A percentile compares a stretch with the other conserved stretches of the same genome.
Conservation (phyloP, 2,329 filamentous ascomycete species). For the Amauroascus niger region DNA sequence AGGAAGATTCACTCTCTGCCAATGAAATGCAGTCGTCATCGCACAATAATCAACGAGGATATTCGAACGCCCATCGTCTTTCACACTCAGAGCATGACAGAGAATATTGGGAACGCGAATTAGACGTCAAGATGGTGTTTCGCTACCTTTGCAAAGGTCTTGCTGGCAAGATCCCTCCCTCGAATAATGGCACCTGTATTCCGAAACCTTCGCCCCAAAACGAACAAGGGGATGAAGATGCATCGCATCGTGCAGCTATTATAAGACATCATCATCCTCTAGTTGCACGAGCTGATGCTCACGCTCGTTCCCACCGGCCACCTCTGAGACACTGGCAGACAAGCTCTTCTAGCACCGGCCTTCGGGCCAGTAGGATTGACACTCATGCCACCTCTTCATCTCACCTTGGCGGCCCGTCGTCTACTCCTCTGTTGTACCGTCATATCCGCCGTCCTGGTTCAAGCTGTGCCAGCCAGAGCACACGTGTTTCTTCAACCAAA, state of each 20-base stretch:
- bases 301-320: constrained; percentile 36
- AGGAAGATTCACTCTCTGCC: constrained; percentile 39
- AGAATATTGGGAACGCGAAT: constrained; percentile 87
- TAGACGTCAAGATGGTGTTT: constrained; percentile 88
- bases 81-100: constrained; percentile 44
- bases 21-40: not conserved
- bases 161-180: constrained; percentile 37
- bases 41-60: not conserved
- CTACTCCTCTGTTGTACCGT: constrained; percentile 33
- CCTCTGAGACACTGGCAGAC: constrained; percentile 24
- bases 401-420: constrained; percentile 5
- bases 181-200: constrained; percentile 33
- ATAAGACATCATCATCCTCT: constrained; percentile 85
- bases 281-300: constrained; percentile 49
- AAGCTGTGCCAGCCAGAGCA: constrained; percentile 81
- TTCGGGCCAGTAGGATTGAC: constrained; percentile 10
- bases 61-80: constrained; percentile 15
- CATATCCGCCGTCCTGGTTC: constrained; percentile 43
- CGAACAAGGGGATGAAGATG: constrained; percentile 45
- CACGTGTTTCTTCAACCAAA: constrained; percentile 45
- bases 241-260: constrained; percentile 66
- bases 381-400: not conserved
- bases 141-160: constrained; percentile 73
- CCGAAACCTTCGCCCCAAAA: constrained; percentile 28
- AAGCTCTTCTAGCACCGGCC: constrained; percentile 36